Conservation (phyloP, 2,329 filamentous ascomycete genomes). For the Cladosporium sp. region DNA sequence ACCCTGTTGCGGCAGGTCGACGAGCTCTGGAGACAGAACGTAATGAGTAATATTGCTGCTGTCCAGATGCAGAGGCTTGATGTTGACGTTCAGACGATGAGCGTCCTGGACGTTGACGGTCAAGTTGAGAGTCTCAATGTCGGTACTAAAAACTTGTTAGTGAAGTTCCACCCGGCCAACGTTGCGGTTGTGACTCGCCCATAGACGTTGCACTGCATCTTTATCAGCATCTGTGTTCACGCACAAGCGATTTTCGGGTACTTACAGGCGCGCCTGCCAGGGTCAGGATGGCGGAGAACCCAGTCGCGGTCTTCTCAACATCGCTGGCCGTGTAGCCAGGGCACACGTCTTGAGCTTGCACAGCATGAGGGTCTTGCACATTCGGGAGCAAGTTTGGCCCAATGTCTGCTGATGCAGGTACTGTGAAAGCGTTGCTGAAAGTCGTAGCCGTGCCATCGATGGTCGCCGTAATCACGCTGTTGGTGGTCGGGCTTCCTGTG, state of each 20-base stretch:
- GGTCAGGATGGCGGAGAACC: conserved; percentile 47
- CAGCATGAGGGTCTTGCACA: conserved; percentile 56
- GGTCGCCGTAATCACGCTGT: conserved; percentile 3
- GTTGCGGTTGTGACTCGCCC: neutral
- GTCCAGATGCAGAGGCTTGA: conserved; percentile 57
- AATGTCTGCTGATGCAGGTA: conserved; percentile 28
- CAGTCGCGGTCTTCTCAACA: conserved; percentile 40
- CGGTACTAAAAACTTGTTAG: conserved; percentile 56
- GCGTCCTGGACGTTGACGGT: conserved; percentile 46
- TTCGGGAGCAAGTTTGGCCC: conserved; percentile 49
- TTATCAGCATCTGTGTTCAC: conserved; percentile 4
- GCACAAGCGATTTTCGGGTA: conserved; percentile 51
- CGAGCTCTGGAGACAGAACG: conserved; percentile 56
- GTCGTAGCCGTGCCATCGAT: conserved; percentile 5
- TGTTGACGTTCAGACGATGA: conserved; percentile 66
- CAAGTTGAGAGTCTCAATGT: conserved; percentile 61
- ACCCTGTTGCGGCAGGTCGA: conserved; percentile 49
- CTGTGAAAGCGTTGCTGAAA: conserved; percentile 22
- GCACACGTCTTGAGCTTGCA: conserved; percentile 54
- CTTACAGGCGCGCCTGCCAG: conserved; percentile 44
- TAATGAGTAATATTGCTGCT: conserved; percentile 41
- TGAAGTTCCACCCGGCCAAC: conserved; percentile 50
- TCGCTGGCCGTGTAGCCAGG: conserved; percentile 53
- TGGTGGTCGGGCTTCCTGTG: conserved; percentile 2
- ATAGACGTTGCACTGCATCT: conserved; percentile 10